Base-by-base conservation (phyloP, 2,329 filamentous ascomycete genomes). In the Graphilbum fragrans region DNA sequence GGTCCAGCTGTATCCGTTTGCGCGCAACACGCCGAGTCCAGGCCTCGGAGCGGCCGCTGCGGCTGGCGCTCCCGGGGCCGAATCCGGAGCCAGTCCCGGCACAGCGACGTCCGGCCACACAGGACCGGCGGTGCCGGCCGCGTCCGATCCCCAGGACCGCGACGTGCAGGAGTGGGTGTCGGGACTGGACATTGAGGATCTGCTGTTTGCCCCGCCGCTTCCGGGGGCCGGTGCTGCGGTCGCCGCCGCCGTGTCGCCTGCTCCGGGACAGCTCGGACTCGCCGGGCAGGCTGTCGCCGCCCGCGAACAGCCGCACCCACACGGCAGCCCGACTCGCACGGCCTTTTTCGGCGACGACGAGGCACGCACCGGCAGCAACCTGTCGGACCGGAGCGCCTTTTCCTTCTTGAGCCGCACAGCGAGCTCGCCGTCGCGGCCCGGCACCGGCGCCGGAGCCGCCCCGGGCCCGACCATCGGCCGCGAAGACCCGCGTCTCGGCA, bases 91-190 rank as follows among this genome's bases (percentile, higher is more conserved):
- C 17, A 9, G n/a, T 4, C 23, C n/a, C 8, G 18, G 9, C 20
- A 12, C 36, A 10, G 36, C 17, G 1, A 34, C 19, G 8, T 7
- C 5, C 14, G 19, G 16, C 19, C 6, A 20, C 34, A 21, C 19
- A 21, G 34, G 10, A n/a, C 19, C 20, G 20, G 14, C 16, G 36
- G 9, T 11, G 23, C 10, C 23, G 12, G 6, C 21, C 5, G n/a
- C 23, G 23, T 5, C 23, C 50, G 4, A 51, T 55, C 50, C 27
- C 45, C 47, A 61, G 37, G 68, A 77, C 48, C 66, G 66, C 0
- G 73, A 76, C 25, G 72, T 77, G 3, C 69, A 70, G 42, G 68
- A 70, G 46, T 77, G 73, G 73, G 70, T 74, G 36, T 65, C 66
- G 0, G 70, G 74, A 29, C 62, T 75, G 2, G 71, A 76, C 45